Percentiles rank a stretch among this genome's conserved stretches.
Conservation (phyloP, 495 filamentous ascomycete species). For the Talaromyces wortmannii region DNA sequence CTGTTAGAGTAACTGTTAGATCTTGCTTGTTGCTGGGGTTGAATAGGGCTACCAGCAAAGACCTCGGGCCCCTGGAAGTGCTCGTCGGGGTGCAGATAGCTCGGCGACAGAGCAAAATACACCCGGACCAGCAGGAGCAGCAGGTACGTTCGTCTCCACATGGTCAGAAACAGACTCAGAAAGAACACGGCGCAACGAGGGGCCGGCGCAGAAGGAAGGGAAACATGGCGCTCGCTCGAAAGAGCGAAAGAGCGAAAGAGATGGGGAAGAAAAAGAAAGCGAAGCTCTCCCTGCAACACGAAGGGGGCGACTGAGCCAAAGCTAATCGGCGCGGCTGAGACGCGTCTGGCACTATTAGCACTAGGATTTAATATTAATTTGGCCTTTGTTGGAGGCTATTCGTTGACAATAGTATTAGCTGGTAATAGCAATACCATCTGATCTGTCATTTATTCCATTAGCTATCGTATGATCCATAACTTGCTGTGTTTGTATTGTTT, state of each 20-base stretch:
- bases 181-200: background rate
- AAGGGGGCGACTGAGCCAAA: background rate
- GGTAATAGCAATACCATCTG: too few relatives aligned
- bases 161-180: conserved; percentile 22
- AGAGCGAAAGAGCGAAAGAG: background rate
- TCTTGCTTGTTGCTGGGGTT: too few relatives aligned
- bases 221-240: background rate
- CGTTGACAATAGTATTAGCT: too few relatives aligned
- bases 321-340: background rate
- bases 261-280: background rate
- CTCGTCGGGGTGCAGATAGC: conserved; percentile 97
- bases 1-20: too few relatives aligned
- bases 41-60: conserved; percentile 94
- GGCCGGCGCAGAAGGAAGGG: background rate
- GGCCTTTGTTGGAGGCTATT: too few relatives aligned
- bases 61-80: conserved; percentile 98
- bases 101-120: conserved; percentile 89
- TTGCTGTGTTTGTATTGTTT: too few relatives aligned
- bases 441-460: too few relatives aligned
- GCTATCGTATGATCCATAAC: too few relatives aligned
- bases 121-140: conserved; percentile 78
- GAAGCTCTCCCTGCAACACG: background rate
- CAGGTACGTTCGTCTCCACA: conserved; percentile 91
- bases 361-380: too few relatives aligned
- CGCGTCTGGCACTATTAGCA: background rate